Percentiles rank a stretch among this genome's conserved stretches.
Conservation (phyloP, 495 filamentous ascomycete genomes). For the Aspergillus mulundensis region DNA sequence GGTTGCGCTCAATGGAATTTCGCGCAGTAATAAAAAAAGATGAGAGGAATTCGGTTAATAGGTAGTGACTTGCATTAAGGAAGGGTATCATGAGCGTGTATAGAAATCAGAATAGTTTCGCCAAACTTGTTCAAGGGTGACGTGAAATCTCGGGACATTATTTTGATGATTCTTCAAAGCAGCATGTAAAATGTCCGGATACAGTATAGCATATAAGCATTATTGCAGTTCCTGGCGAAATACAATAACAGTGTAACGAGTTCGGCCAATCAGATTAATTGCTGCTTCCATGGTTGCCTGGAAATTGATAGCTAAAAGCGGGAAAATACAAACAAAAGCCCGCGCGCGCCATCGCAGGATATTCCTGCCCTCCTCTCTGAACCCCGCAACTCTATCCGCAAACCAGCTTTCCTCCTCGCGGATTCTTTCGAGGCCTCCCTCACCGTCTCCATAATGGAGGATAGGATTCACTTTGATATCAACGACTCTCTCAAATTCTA, state of each 20-base stretch:
- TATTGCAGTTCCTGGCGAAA: not conserved
- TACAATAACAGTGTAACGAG: not conserved
- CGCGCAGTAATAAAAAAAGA: not conserved
- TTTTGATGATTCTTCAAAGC: conserved; percentile 1
- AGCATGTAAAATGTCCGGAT: conserved; percentile 15
- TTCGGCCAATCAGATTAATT: not conserved
- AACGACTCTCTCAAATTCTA: conserved; percentile 94
- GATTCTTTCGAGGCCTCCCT: conserved; percentile 16
- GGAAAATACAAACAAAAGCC: conserved; percentile 29
- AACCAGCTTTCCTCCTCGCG: not conserved
- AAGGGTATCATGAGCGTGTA: not conserved
- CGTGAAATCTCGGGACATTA: conserved; percentile 2
- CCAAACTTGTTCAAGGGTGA: not conserved
- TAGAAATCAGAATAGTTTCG: not conserved
- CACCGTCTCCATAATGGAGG: conserved; percentile 60
- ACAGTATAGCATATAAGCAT: conserved; percentile 7
- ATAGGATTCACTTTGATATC: conserved; percentile 78
- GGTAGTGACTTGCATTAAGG: not conserved
- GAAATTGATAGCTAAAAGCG: conserved; percentile 16
- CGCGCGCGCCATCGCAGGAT: conserved; percentile 1
- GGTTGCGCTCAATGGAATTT: not conserved
- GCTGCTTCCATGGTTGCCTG: not conserved
- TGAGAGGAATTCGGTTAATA: not conserved
- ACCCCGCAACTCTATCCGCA: not conserved
- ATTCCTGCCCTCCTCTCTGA: conserved; percentile 5